Conservation (phyloP, 2,329 filamentous ascomycete genomes). For the Ascochyta fabae region DNA sequence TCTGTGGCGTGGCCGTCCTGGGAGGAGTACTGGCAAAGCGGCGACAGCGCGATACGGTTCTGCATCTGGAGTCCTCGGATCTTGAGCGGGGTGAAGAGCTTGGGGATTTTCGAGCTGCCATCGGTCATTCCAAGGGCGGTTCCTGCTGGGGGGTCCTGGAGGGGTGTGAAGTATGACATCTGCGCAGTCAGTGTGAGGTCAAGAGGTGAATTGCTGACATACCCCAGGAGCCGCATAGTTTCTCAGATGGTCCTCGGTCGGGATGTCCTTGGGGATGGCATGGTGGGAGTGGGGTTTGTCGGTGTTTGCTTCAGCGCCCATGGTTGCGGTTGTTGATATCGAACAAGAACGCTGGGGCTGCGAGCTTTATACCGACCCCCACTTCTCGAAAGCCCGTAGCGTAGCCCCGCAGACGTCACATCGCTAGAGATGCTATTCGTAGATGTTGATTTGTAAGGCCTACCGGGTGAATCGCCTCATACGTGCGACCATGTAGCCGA, state of each 20-base stretch:
- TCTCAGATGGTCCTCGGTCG: constrained; percentile 43
- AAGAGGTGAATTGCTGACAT: constrained; percentile 13
- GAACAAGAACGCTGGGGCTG: background rate
- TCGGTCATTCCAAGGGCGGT: constrained; percentile 56
- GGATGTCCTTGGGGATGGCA: constrained; percentile 38
- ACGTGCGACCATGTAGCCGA: background rate
- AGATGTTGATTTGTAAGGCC: constrained; percentile 15
- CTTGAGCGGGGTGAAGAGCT: constrained; percentile 65
- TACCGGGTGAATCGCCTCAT: background rate
- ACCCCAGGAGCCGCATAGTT: constrained; percentile 54
- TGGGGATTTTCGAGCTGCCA: constrained; percentile 60
- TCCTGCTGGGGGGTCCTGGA: constrained; percentile 55
- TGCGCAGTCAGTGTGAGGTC: constrained; percentile 22
- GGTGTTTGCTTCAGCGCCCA: constrained; percentile 32
- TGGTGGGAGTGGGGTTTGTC: constrained; percentile 41
- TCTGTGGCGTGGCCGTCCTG: constrained; percentile 75
- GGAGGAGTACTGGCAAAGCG: constrained; percentile 68
- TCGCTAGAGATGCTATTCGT: background rate
- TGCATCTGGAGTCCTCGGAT: constrained; percentile 67
- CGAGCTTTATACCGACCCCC: constrained; percentile 33
- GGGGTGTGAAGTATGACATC: constrained; percentile 57
- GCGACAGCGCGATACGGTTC: constrained; percentile 66
- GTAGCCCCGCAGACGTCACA: constrained; percentile 15
- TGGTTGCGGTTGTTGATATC: constrained; percentile 19
- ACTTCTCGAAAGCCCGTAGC: constrained; percentile 23